phyloP scores from a whole-genome alignment of 2,329 filamentous ascomycete species.

The Talaromyces atroroseus region DNA sequence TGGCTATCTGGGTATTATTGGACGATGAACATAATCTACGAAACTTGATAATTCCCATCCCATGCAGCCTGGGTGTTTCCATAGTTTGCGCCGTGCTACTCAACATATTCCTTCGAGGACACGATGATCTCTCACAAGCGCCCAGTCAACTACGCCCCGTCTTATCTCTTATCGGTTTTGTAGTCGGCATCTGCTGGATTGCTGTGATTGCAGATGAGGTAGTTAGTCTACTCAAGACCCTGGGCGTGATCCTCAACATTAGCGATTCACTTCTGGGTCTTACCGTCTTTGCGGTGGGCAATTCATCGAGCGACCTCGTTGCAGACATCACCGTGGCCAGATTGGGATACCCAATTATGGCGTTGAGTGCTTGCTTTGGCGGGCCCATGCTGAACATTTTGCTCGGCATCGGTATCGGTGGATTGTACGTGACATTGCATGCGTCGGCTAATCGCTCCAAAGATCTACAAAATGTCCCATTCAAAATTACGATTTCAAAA shows the following conservation, averaged over 20 bases:
- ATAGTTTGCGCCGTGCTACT: slow-evolving; percentile 61
- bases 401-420: slow-evolving; percentile 86
- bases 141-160: slow-evolving; percentile 70
- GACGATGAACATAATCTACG: slow-evolving; percentile 51
- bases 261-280: slow-evolving; percentile 91
- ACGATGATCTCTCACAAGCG: slow-evolving; percentile 47
- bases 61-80: slow-evolving; percentile 65
- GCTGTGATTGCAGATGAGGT: slow-evolving; percentile 93
- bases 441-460: not conserved
- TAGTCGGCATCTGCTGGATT: slow-evolving; percentile 92
- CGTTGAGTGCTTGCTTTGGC: slow-evolving; percentile 89
- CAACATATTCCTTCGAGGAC: slow-evolving; percentile 55
- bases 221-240: slow-evolving; percentile 85
- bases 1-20: slow-evolving; percentile 60
- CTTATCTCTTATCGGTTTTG: slow-evolving; percentile 83
- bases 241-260: slow-evolving; percentile 87
- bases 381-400: slow-evolving; percentile 97
- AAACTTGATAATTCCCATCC: slow-evolving; percentile 52
- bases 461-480: slow-evolving; percentile 44
- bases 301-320: slow-evolving; percentile 88
- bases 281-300: slow-evolving; percentile 94
- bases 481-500: slow-evolving; percentile 75
- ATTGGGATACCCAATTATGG: slow-evolving; percentile 95
- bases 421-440: slow-evolving; percentile 68
- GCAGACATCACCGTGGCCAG: slow-evolving; percentile 91